Evolutionary conservation across 2,329 filamentous ascomycete genomes (phyloP), one percentile per base, ranked within the genome.

Genomic region (Samsoniella hepiali): DNA sequence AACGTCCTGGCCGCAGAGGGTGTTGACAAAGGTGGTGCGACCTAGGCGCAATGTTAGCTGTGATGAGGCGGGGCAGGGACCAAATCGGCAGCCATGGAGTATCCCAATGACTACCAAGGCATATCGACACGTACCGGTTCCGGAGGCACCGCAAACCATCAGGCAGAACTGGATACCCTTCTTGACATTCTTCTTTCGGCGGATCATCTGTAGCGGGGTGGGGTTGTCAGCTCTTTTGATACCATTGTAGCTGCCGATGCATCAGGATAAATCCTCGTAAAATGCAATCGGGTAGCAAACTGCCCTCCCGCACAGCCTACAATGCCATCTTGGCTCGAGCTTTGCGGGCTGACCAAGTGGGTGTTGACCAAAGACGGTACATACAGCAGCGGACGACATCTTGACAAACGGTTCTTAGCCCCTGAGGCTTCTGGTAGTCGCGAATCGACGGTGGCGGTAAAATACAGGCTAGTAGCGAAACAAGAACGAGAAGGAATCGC

Each of bases 121-220:
- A 27, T 13, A n/a, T 32, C 67, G 64, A 65, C 64, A 81, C 85
- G 74, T 88, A 97, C 93, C 95, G 80, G 95, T 98, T 79, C 95
- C 95, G 72, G 94, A 98, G 77, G 95, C 95, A 83, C 95, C 95
- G 78, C 95, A 98, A 75, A 99, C 95, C 95, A 99, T 99, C 87
- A 99, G 82, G 80, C 93, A 98, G 84, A 99, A 99, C 85, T 99
- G 95, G 76, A 99, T 98, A 77, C 95, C 95, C 88, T 97, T 97
- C 91, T 97, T 97, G 83, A 99, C 94, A 87, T 99, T 98, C 91
- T 99, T 99, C 94, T 99, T 99, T 81, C 92, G 90, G 82, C 95
- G 93, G 78, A 97, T 93, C 91, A 97, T 95, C 81, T 96, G 91
- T 88, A 78, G 34, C n/a, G 62, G 62, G 53, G 51, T 54, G 53